A percentile compares a stretch with the other conserved stretches of the same genome.
Conservation (phyloP, 768 basidiomycete species). For the Mycena metata region DNA sequence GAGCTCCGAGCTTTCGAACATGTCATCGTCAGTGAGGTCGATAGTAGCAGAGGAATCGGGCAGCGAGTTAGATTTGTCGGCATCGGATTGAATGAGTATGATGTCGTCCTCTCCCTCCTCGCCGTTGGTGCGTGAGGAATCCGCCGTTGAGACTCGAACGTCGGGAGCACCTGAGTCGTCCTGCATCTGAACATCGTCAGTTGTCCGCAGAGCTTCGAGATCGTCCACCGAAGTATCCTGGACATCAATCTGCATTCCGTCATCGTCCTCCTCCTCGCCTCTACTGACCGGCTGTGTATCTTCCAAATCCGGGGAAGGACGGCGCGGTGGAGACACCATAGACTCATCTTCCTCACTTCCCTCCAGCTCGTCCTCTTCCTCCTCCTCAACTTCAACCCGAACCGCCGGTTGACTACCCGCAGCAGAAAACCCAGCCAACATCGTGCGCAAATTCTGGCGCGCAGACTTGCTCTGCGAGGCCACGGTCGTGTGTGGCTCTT, state of each 20-base stretch:
- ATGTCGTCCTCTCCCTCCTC: slow-evolving; percentile 37
- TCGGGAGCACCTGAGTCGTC: slow-evolving; percentile 41
- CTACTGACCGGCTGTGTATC: slow-evolving; percentile 41
- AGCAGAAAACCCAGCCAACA: slow-evolving; percentile 68
- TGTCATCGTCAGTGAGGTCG: slow-evolving; percentile 41
- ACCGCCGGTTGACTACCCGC: slow-evolving; percentile 54
- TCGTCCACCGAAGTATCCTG: slow-evolving; percentile 34
- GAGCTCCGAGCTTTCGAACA: slow-evolving; percentile 41
- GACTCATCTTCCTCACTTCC: slow-evolving; percentile 28
- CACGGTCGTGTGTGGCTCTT: background rate
- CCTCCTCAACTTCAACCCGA: slow-evolving; percentile 37
- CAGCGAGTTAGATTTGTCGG: slow-evolving; percentile 22
- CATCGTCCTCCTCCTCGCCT: slow-evolving; percentile 38
- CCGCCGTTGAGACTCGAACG: background rate
- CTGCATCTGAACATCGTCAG: slow-evolving; percentile 39
- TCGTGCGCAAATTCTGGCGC: slow-evolving; percentile 57
- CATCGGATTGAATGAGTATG: slow-evolving; percentile 38
- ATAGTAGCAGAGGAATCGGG: slow-evolving; percentile 28
- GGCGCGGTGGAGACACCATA: background rate
- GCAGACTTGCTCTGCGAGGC: slow-evolving; percentile 3
- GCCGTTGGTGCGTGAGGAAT: slow-evolving; percentile 6
- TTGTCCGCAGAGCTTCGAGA: slow-evolving; percentile 39
- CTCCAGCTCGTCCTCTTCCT: slow-evolving; percentile 43
- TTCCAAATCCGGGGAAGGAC: background rate
- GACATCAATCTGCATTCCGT: slow-evolving; percentile 42